A percentile compares a stretch with the other conserved stretches of the same genome.
Evolutionary conservation across 2,329 filamentous ascomycete genomes (phyloP).

Genomic region (Ploettnerulaceae sp.): DNA sequence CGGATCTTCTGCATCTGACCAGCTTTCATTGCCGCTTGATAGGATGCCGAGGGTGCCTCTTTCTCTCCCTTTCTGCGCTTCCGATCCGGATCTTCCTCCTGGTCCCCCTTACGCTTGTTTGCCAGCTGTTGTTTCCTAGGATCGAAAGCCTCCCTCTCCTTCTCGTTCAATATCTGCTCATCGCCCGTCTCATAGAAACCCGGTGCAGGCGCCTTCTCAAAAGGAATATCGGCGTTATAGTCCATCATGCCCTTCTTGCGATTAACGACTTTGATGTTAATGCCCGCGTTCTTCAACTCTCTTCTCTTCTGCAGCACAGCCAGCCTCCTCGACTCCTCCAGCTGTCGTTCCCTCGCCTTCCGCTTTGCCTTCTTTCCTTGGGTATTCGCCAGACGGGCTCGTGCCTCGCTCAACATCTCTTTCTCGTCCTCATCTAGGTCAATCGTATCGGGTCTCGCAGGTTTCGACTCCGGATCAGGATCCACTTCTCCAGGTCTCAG

Average conservation of each 20-base stretch:
- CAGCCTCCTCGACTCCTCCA: conserved; percentile 88
- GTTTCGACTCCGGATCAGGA: conserved; percentile 95
- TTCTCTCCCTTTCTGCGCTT: conserved; percentile 91
- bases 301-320: conserved; percentile 91
- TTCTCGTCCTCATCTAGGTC: conserved; percentile 99
- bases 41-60: conserved; percentile 68
- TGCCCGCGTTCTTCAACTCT: conserved; percentile 94
- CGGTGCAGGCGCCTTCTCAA: conserved; percentile 82
- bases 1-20: conserved; percentile 91
- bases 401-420: conserved; percentile 97
- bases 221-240: conserved; percentile 98
- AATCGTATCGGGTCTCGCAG: conserved; percentile 91
- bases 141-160: conserved; percentile 79
- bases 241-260: conserved; percentile 97
- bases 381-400: conserved; percentile 92
- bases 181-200: conserved; percentile 94
- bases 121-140: conserved; percentile 86
- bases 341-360: conserved; percentile 90
- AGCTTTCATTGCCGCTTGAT: conserved; percentile 85
- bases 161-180: conserved; percentile 76
- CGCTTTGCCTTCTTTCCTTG: conserved; percentile 99
- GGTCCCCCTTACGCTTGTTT: conserved; percentile 89
- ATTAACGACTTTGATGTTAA: conserved; percentile 93
- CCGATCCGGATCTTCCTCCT: conserved; percentile 71
- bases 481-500: conserved; percentile 91